Conservation (phyloP, 2,329 filamentous ascomycete genomes). For the Talaromyces amestolkiae region DNA sequence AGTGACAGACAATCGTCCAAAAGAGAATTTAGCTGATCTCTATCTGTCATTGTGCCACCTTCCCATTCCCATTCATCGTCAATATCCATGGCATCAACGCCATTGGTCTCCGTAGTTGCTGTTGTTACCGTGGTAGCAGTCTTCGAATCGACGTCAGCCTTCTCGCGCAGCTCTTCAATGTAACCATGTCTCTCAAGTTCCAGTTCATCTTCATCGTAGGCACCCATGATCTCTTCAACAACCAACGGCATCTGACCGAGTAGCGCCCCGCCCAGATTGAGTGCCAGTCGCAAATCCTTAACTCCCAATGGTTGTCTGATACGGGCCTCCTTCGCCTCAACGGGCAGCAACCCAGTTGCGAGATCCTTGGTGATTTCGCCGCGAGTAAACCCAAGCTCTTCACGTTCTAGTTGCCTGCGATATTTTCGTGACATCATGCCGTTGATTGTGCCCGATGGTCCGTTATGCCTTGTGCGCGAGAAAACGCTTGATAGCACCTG, state of each 20-base stretch:
- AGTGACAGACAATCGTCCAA: constrained; percentile 45
- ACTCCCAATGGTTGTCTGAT: constrained; percentile 71
- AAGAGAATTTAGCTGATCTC: constrained; percentile 38
- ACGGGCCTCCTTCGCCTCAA: constrained; percentile 74
- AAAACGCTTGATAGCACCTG: constrained; percentile 57
- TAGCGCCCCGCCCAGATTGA: constrained; percentile 73
- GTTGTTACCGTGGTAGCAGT: constrained; percentile 21
- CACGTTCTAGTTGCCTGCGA: constrained; percentile 67
- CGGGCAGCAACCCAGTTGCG: constrained; percentile 69
- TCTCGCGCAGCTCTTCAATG: constrained; percentile 21
- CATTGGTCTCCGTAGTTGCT: constrained; percentile 17
- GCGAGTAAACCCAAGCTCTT: constrained; percentile 70
- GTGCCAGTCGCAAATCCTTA: constrained; percentile 71
- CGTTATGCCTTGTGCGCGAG: constrained; percentile 55
- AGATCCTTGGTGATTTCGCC: constrained; percentile 74
- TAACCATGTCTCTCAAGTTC: constrained; percentile 49
- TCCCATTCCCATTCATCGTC: constrained; percentile 43
- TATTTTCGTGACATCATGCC: constrained; percentile 81
- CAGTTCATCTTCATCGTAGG: constrained; percentile 72
- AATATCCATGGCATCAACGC: constrained; percentile 40
- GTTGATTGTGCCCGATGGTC: constrained; percentile 60
- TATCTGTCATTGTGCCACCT: constrained; percentile 35
- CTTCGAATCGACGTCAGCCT: constrained; percentile 20
- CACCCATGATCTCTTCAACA: constrained; percentile 65
- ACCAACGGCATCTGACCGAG: constrained; percentile 76